Evolutionary conservation across 805 yeast genomes (phyloP).

Genomic region (Metschnikowia lachancei): DNA sequence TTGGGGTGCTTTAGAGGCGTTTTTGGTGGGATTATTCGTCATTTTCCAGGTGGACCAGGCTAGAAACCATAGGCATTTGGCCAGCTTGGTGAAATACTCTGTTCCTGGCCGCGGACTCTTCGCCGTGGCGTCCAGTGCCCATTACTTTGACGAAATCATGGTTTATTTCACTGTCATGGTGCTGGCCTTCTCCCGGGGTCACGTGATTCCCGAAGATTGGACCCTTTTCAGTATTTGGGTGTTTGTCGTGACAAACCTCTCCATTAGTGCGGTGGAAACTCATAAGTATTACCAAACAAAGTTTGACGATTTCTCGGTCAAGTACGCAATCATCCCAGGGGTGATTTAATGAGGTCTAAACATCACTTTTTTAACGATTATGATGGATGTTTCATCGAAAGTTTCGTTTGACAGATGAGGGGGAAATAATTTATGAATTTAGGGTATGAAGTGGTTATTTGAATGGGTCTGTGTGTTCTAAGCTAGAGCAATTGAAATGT

Average conservation of each 20-base stretch:
- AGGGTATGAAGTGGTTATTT: too few species aligned
- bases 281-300: slow-evolving; percentile 43
- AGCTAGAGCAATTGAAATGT: too few species aligned
- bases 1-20: too few species aligned
- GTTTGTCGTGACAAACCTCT: slow-evolving; percentile 47
- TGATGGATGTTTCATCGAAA: too few species aligned
- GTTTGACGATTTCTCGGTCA: slow-evolving; percentile 26
- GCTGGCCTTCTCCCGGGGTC: slow-evolving; percentile 14
- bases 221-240: slow-evolving; percentile 25
- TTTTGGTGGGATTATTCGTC: slow-evolving; percentile 18
- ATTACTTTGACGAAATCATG: slow-evolving; percentile 63
- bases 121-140: slow-evolving; percentile 56
- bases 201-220: slow-evolving; percentile 17
- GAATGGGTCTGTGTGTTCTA: too few species aligned
- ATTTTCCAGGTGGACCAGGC: slow-evolving; percentile 52
- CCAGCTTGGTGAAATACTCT: slow-evolving; percentile 52
- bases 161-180: slow-evolving; percentile 46
- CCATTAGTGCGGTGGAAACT: slow-evolving; percentile 55
- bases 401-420: too few species aligned
- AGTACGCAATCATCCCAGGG: slow-evolving; percentile 38
- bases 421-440: too few species aligned
- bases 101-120: slow-evolving; percentile 54
- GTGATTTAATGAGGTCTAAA: background rate
- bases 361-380: too few species aligned
- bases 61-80: slow-evolving; percentile 48